Evolutionary conservation across 2,329 filamentous ascomycete genomes (phyloP), one percentile per base, ranked within the genome.

Genomic region (Exophiala alcalophila): DNA sequence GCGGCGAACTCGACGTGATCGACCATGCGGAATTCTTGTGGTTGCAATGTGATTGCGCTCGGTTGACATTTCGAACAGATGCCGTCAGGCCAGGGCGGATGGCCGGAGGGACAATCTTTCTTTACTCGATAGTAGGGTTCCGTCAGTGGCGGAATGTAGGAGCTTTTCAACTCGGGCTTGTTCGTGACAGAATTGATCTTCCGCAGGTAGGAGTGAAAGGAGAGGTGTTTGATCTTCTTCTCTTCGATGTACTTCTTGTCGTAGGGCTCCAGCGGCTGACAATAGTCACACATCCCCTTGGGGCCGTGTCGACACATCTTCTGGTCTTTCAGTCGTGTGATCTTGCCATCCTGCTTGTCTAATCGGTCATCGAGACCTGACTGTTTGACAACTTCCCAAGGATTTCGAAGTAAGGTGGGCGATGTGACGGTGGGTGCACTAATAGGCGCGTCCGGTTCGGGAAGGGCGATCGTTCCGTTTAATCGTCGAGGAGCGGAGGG

Each of bases 281-380:
- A 98, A 68, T 96, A 94, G 68, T 98, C 92, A 66, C 92, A 98
- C 92, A 98, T 98, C 63, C 92, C 92, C 68, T 95, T 97, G 37
- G 85, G 83, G 1, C 91, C 91, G 64, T 98, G 92, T 50, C 87
- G 83, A 70, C 92, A 98, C 89, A 98, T 92, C 62, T 86, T 86
- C 45, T 69, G 64, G 62, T 94, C 87, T 45, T 76, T 76, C 49
- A 77, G 77, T 50, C 90, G 76, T 14, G 80, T 71, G 37, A 96
- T 95, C 70, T 95, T 98, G 54, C 92, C 92, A 72, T 92, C 84
- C 54, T 83, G 77, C 67, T 80, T 87, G 65, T 98, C 92, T 60
- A 98, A 70, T 42, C 77, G 73, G 61, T 98, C 83, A 61, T 98
- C 94, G 7, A 98, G 74, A 2, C 82, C 73, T 2, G 90, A 94